Conservation (phyloP, 208 protist genomes). For the Trypanosoma rangeli region DNA sequence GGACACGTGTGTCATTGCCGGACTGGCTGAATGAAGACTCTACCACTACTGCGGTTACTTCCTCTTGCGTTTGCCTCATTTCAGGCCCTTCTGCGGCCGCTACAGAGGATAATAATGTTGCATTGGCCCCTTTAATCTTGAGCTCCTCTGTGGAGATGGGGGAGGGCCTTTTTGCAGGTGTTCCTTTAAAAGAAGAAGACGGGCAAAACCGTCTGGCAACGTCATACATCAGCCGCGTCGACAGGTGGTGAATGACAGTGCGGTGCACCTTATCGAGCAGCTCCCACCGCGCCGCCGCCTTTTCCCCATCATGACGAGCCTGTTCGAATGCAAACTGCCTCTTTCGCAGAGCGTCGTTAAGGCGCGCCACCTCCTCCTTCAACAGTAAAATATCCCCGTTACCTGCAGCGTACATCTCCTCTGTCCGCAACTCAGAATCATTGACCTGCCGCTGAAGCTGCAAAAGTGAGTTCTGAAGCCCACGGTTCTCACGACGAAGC, state of each 20-base stretch:
- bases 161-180: not conserved
- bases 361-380: constrained; percentile 46
- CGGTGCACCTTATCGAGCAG: constrained; percentile 32
- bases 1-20: not conserved
- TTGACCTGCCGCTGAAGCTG: constrained; percentile 59
- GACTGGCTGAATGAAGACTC: not conserved
- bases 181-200: not conserved
- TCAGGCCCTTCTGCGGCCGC: too few species aligned
- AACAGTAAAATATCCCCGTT: constrained; percentile 39
- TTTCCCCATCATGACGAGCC: constrained; percentile 25
- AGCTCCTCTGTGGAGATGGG: not conserved
- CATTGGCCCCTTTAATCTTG: not conserved
- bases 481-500: constrained; percentile 34
- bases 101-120: not conserved
- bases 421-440: constrained; percentile 57
- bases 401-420: constrained; percentile 32
- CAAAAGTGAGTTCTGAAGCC: constrained; percentile 40
- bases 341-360: constrained; percentile 43
- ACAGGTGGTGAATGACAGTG: constrained; percentile 31
- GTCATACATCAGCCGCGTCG: constrained; percentile 19
- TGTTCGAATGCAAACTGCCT: constrained; percentile 18
- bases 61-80: not conserved
- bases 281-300: constrained; percentile 21
- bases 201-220: not conserved
- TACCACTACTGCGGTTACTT: not conserved